Conservation (phyloP, 805 yeast genomes). For the Hanseniaspora hatyaiensis region DNA sequence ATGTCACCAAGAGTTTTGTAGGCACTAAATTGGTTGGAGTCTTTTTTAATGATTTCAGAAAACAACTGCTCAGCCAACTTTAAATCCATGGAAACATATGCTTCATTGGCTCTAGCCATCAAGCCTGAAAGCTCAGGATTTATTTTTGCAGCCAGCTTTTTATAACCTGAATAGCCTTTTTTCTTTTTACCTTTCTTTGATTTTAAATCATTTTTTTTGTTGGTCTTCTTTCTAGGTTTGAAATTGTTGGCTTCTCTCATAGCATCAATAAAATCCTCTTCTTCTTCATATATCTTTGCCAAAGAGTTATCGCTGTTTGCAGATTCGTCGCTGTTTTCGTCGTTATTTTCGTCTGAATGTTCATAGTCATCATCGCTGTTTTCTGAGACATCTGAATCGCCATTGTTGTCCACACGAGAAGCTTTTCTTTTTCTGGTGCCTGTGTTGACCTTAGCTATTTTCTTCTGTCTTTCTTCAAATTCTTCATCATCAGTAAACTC, state of each 20-base stretch:
- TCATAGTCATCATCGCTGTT: conserved; percentile 30
- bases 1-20: conserved; percentile 84
- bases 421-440: conserved; percentile 27
- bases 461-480: conserved; percentile 18
- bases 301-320: conserved; percentile 29
- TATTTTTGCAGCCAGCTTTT: conserved; percentile 33
- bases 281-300: conserved; percentile 21
- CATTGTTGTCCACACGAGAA: conserved; percentile 25
- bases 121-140: conserved; percentile 63
- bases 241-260: conserved; percentile 59
- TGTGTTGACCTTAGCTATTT: conserved; percentile 15
- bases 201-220: conserved; percentile 18
- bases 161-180: conserved; percentile 23
- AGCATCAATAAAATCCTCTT: conserved; percentile 45
- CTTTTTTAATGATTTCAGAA: conserved; percentile 61
- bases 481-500: conserved; percentile 27
- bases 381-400: conserved; percentile 15
- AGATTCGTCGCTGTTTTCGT: conserved; percentile 25
- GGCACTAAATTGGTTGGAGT: conserved; percentile 68
- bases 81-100: conserved; percentile 54
- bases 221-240: conserved; percentile 34
- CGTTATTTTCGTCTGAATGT: neutral
- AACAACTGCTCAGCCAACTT: conserved; percentile 49
- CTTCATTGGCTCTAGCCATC: conserved; percentile 66
- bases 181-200: conserved; percentile 26